These are phyloP conservation scores for Besnoitia besnoiti DNA, from an alignment of 169 alveolate genomes.

Conservation along the genomic window DNA sequence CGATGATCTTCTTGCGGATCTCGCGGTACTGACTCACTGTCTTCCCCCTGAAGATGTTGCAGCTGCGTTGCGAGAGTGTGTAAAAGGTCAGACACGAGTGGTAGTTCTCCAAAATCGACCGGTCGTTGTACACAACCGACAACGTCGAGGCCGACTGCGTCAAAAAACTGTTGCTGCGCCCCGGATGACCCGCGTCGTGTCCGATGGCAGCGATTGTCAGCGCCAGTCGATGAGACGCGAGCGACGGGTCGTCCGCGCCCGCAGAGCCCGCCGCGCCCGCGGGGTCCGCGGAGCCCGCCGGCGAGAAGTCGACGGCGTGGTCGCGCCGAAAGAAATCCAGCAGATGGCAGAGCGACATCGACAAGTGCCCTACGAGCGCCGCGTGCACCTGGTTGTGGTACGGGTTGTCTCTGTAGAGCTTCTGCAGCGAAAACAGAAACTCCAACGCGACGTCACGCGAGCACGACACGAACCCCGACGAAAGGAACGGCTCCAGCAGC, in stretches of 20 bases:
- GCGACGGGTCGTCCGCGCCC: neutral
- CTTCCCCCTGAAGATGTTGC: constrained; percentile 39
- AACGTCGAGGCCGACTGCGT: constrained; percentile 81
- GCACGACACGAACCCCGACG: neutral
- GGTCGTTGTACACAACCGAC: constrained; percentile 90
- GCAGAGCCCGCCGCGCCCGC: neutral
- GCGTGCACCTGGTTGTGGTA: constrained; percentile 73
- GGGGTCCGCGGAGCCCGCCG: neutral
- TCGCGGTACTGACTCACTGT: constrained; percentile 75
- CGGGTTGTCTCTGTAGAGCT: constrained; percentile 61
- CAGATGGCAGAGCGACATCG: neutral
- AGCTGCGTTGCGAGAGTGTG: constrained; percentile 61
- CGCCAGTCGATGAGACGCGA: constrained; percentile 48
- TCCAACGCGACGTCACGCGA: neutral
- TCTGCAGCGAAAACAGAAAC: constrained; percentile 39
- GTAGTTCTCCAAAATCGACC: constrained; percentile 90
- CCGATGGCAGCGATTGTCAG: constrained; percentile 87
- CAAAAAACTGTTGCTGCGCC: constrained; percentile 85
- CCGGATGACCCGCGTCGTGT: constrained; percentile 94
- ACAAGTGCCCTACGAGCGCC: constrained; percentile 44
- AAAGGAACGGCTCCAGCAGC: constrained; percentile 45
- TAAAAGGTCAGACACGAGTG: constrained; percentile 90
- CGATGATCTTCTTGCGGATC: constrained; percentile 87
- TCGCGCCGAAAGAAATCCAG: neutral
- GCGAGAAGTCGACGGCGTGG: neutral